Evolutionary conservation across 805 yeast species (phyloP), one percentile per base, ranked within the genome.

Genomic region (Ogataea zsoltii): DNA sequence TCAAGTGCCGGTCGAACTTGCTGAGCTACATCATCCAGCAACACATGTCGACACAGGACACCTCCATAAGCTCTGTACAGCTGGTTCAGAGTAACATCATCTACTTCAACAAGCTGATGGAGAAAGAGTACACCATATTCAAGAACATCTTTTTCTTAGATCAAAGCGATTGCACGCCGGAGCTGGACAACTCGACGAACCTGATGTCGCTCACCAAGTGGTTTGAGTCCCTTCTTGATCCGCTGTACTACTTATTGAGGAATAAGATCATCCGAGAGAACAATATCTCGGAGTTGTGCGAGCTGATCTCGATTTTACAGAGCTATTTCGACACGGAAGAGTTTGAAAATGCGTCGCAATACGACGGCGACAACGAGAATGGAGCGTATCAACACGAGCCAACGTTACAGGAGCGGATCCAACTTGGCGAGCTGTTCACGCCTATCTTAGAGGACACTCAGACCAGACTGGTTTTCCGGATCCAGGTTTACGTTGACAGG

Each of bases 391-490:
- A 48, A 13, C 58, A 55, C 19, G 55, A 51, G 16, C 51, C 44
- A 1, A 38, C 50, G 7, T 37, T 49, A 29, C 52, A 48, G 42
- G 53, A 45, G 41, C 41, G 49, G 16, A 37, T 53, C 17, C 57
- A 54, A 16, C 48, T 45, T 18, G 87, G 82, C 9, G 73, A 71
- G 35, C 65, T 89, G 4, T 83, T 88, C 50, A 79, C 78, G 44
- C 91, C 95, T 0, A 77, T 89, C 10, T 63, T 85, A 19, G 80
- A 82, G 45, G 96, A 86, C 56, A 79, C 84, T 0, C 98, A 92
- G 65, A 75, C 88, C 2, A 71, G 97, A 48, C 70, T 92, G 32
- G 83, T 89, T 2, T 87, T 91, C 63, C 74, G 92, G 54, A 84
- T 86, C 11, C 94, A 88, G 60, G 74, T 77, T 7, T 83, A 76